Conservation (phyloP, 2,329 filamentous ascomycete species). For the Ascochyta fabae region DNA sequence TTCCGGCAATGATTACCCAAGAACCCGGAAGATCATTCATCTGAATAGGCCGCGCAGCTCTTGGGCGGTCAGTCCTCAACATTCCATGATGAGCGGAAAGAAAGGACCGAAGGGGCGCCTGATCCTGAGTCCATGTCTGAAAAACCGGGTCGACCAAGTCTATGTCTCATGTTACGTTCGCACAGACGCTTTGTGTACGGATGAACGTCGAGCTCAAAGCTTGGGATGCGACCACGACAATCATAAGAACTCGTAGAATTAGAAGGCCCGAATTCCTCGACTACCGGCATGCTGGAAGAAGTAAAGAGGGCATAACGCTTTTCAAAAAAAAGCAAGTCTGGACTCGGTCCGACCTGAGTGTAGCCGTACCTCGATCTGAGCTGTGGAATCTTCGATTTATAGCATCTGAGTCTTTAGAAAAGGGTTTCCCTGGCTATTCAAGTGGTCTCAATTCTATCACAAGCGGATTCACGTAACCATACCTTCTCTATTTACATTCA, state of each 20-base stretch:
- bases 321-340: neutral
- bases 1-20: neutral
- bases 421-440: neutral
- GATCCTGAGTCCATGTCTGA: neutral
- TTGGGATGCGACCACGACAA: neutral
- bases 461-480: neutral
- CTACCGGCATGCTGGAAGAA: constrained; percentile 3
- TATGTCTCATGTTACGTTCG: neutral
- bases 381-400: neutral
- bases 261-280: neutral
- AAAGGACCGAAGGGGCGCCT: neutral
- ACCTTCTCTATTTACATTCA: neutral
- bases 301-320: neutral
- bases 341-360: neutral
- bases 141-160: neutral
- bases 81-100: neutral
- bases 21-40: neutral
- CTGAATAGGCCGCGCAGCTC: neutral
- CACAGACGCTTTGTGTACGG: neutral
- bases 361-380: neutral
- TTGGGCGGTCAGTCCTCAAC: neutral
- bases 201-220: neutral
- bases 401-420: neutral
- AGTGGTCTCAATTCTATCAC: neutral
- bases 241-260: constrained; percentile 2